Conservation (phyloP, 345 rosid genomes). For the Hibiscus syriacus region DNA sequence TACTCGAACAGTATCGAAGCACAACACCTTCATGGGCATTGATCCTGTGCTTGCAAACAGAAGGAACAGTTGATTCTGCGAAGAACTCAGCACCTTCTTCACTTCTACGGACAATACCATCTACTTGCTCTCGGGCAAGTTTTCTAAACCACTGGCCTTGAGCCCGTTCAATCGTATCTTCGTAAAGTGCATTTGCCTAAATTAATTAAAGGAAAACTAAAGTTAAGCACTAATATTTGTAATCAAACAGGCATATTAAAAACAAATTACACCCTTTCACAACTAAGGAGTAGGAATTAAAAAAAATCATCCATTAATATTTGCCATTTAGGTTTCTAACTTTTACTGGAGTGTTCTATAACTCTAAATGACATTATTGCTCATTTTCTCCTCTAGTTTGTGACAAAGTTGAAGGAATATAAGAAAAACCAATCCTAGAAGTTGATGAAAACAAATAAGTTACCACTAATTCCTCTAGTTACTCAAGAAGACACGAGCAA, state of each 20-base stretch:
- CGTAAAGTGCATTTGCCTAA: constrained; percentile 89
- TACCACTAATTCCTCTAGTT: neutral
- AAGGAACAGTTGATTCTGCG: constrained; percentile 61
- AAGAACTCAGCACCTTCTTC: constrained; percentile 94
- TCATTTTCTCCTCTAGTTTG: neutral
- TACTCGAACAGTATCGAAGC: constrained; percentile 70
- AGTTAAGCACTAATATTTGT: constrained; percentile 8
- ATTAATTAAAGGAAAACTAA: neutral
- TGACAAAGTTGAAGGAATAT: neutral
- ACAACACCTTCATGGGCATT: constrained; percentile 91
- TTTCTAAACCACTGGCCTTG: constrained; percentile 80
- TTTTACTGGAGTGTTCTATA: neutral
- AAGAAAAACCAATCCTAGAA: neutral
- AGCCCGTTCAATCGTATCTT: constrained; percentile 78
- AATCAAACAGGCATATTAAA: neutral
- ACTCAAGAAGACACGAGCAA: neutral
- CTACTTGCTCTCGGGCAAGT: constrained; percentile 88
- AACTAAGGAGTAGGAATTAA: neutral
- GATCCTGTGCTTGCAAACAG: constrained; percentile 67
- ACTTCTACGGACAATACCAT: constrained; percentile 83
- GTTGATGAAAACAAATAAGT: neutral
- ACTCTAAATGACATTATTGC: neutral
- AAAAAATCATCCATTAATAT: neutral
- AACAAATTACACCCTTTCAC: neutral
- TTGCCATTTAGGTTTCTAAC: neutral